Conservation (phyloP, 1,139 yeast species). For the Yamadazyma conglobata region DNA sequence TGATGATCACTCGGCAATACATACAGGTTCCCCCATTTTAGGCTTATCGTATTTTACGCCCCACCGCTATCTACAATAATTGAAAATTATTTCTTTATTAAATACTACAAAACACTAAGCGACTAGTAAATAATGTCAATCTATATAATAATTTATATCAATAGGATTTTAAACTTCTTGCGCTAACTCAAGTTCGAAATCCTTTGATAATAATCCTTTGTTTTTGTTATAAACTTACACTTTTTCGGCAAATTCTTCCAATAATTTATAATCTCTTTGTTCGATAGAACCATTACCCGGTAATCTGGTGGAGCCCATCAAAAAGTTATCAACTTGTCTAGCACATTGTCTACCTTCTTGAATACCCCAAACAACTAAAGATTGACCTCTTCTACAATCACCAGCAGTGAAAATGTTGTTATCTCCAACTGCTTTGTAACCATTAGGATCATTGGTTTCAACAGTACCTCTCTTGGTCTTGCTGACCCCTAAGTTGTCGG, state of each 20-base stretch:
- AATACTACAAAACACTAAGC: too few species aligned
- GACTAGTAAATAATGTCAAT: too few species aligned
- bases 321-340: slow-evolving; percentile 77
- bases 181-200: slow-evolving; percentile 10
- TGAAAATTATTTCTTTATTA: too few species aligned
- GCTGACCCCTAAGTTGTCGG: slow-evolving; percentile 67
- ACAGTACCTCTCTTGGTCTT: slow-evolving; percentile 89
- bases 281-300: slow-evolving; percentile 95
- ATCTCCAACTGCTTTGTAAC: slow-evolving; percentile 60
- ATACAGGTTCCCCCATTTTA: too few species aligned
- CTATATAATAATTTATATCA: too few species aligned
- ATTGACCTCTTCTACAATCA: slow-evolving; percentile 98
- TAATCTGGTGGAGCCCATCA: slow-evolving; percentile 75
- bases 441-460: slow-evolving; percentile 61
- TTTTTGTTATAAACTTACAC: too few species aligned
- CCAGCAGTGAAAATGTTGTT: slow-evolving; percentile 90
- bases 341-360: slow-evolving; percentile 99
- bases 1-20: too few species aligned
- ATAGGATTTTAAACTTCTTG: slow-evolving; percentile 3
- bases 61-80: too few species aligned
- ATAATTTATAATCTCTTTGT: slow-evolving; percentile 70
- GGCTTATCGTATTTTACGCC: too few species aligned
- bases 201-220: too few species aligned
- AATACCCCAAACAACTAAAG: slow-evolving; percentile 98
- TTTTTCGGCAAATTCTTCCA: slow-evolving; percentile 71